Evolutionary conservation across 1,139 yeast genomes (phyloP), one percentile per base, ranked within the genome.

Genomic region (Ogataea hybrid): DNA sequence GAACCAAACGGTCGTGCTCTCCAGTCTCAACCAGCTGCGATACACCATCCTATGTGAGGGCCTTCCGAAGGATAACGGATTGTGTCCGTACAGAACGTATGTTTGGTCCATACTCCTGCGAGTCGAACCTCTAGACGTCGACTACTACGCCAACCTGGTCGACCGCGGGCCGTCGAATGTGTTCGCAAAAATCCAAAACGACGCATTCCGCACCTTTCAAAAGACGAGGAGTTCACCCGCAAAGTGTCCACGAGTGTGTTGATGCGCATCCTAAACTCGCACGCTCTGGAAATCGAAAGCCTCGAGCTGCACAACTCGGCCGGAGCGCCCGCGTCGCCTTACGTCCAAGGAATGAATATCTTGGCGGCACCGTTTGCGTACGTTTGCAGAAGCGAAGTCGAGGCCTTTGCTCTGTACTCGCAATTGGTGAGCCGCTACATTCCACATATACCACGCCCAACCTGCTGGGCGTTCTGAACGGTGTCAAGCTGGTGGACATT

Each of bases 301-400:
- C 25, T 39, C 10, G 42, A 45, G 12, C 31, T 23, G 5, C 38
- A 36, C 5, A 38, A 48, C 2, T 40, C 43, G 11, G 14, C 23
- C 5, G 15, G 14, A 9, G 15, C n/a, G 8, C 11, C 33, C 6
- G 42, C 58, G 10, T 61, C 65, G 4, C 75, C 63, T 57, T 89
- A 89, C 59, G 96, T 89, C 10, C 97, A 89, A 59, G 97, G 97
- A 1, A 79, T 90, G 81, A 90, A 90, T 59, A 92, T 89, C 1
- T 62, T 89, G 27, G 75, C 85, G 28, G 97, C 96, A 0, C 97
- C 97, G 0, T 77, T 89, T 44, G 75, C 89, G 16, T 89, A 79
- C 59, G 74, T 84, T 2, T 76, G 85, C 53, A 80, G 83, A 41
- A 78, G 89, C 32, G 97, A 89, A 59, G 90, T 96, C 0, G 89